Evolutionary conservation across 768 basidiomycete genomes (phyloP).

Genomic region (Podaxis sp.): DNA sequence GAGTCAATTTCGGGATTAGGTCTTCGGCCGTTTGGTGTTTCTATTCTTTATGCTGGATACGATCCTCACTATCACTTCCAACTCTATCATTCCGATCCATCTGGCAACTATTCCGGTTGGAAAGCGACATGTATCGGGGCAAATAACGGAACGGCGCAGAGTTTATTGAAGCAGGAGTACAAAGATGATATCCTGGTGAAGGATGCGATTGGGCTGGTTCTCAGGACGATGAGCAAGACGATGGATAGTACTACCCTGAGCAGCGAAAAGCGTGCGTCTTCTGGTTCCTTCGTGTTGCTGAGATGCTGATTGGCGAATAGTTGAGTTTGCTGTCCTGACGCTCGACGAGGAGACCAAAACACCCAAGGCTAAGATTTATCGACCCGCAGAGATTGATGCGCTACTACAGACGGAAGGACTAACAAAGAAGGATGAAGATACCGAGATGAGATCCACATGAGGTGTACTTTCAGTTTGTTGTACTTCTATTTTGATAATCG

Average conservation of each 20-base stretch:
- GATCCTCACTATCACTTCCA: constrained; percentile 97
- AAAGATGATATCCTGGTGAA: constrained; percentile 92
- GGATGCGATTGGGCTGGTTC: constrained; percentile 88
- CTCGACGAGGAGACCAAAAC: constrained; percentile 74
- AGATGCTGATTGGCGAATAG: constrained; percentile 38
- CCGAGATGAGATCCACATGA: constrained; percentile 68
- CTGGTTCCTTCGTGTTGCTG: constrained; percentile 1
- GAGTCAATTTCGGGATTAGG: constrained; percentile 42
- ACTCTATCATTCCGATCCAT: constrained; percentile 97
- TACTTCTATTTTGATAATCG: constrained; percentile 37
- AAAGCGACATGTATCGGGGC: constrained; percentile 99
- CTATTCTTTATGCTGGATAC: constrained; percentile 93
- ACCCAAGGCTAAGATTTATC: constrained; percentile 90
- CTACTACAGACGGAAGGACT: constrained; percentile 77
- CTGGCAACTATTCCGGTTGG: constrained; percentile 98
- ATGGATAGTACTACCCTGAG: constrained; percentile 98
- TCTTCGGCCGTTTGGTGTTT: constrained; percentile 97
- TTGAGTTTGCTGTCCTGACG: constrained; percentile 95
- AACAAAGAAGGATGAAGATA: constrained; percentile 84
- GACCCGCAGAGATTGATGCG: constrained; percentile 84
- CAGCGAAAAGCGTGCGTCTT: constrained; percentile 86
- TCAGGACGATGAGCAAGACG: constrained; percentile 98
- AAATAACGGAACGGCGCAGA: constrained; percentile 95
- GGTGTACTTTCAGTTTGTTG: constrained; percentile 17
- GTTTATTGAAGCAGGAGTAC: constrained; percentile 96